Evolutionary conservation across 208 protist genomes (phyloP).

Genomic region (Endotrypanum monterogeii): DNA sequence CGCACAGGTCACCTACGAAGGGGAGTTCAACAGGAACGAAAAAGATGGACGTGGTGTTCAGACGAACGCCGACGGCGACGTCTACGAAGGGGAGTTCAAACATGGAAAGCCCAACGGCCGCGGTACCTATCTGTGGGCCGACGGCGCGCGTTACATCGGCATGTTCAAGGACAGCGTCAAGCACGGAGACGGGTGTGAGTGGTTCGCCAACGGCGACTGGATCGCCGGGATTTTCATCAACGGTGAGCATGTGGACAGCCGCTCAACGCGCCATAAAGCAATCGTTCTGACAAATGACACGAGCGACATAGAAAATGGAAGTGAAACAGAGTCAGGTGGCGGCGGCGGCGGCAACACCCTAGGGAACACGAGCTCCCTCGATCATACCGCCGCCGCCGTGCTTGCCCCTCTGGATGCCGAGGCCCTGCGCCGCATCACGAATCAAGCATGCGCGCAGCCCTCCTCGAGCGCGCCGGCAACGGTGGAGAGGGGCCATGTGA

Average conservation of each 20-base stretch:
- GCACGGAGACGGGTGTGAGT: constrained; percentile 86
- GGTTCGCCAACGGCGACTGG: constrained; percentile 78
- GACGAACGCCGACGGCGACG: constrained; percentile 68
- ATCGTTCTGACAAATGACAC: constrained; percentile 12
- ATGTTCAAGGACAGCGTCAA: constrained; percentile 84
- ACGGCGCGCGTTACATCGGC: constrained; percentile 83
- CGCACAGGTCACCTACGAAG: constrained; percentile 60
- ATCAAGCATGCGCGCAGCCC: constrained; percentile 23
- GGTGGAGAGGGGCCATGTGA: neutral
- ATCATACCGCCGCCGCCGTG: constrained; percentile 26
- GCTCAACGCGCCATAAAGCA: constrained; percentile 51
- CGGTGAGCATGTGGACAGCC: constrained; percentile 72
- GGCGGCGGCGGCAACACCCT: neutral
- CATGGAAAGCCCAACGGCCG: constrained; percentile 71
- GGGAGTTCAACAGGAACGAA: constrained; percentile 74
- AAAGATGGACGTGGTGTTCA: constrained; percentile 80
- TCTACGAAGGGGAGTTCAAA: constrained; percentile 87
- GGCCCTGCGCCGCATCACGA: constrained; percentile 46
- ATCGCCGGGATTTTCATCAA: constrained; percentile 73
- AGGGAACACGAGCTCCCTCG: constrained; percentile 14
- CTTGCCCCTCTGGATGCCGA: constrained; percentile 49
- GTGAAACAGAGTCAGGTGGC: neutral
- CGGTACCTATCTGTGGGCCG: constrained; percentile 79
- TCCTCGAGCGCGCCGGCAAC: constrained; percentile 2
- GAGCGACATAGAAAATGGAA: neutral